Conservation (phyloP, 192 early-diverging fungal species). For the Allomyces macrogynus region DNA sequence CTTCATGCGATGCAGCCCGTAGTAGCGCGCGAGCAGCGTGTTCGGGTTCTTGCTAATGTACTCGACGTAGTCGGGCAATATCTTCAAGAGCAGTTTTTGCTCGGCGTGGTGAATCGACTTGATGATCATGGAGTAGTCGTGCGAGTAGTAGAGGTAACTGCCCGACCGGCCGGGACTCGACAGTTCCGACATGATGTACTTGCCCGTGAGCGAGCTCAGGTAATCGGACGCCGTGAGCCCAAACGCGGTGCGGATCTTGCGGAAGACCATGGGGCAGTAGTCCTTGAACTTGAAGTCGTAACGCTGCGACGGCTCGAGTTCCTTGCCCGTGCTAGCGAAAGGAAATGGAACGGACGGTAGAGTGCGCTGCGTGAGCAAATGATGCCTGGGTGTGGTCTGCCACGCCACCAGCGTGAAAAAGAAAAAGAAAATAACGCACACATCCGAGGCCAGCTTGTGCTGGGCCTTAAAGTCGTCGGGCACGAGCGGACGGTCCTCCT, state of each 20-base stretch:
- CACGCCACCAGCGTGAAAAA: background rate
- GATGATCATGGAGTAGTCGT: slow-evolving; percentile 97
- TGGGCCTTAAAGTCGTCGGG: slow-evolving; percentile 64
- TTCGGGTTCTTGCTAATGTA: slow-evolving; percentile 74
- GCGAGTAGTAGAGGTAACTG: slow-evolving; percentile 93
- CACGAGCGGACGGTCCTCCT: slow-evolving; percentile 45
- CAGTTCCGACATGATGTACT: slow-evolving; percentile 89
- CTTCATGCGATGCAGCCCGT: slow-evolving; percentile 91
- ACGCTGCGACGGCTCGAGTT: slow-evolving; percentile 77
- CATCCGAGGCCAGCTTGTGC: slow-evolving; percentile 92
- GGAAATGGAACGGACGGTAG: too few species aligned
- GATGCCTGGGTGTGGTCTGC: background rate
- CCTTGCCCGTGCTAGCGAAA: slow-evolving; percentile 52
- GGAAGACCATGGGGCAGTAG: slow-evolving; percentile 94
- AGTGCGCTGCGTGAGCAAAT: background rate
- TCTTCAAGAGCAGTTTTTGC: slow-evolving; percentile 78
- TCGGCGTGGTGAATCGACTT: slow-evolving; percentile 91
- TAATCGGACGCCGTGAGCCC: slow-evolving; percentile 83
- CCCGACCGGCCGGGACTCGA: slow-evolving; percentile 81
- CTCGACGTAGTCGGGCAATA: slow-evolving; percentile 74
- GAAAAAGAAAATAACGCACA: slow-evolving; percentile 27
- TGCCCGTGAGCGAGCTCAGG: slow-evolving; percentile 76
- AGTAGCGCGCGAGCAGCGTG: slow-evolving; percentile 82
- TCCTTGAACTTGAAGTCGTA: slow-evolving; percentile 99
- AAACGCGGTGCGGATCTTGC: slow-evolving; percentile 67